These are phyloP conservation scores for Sicyos edulis DNA, from an alignment of 306 rosid genomes.

Conservation along the genomic window DNA sequence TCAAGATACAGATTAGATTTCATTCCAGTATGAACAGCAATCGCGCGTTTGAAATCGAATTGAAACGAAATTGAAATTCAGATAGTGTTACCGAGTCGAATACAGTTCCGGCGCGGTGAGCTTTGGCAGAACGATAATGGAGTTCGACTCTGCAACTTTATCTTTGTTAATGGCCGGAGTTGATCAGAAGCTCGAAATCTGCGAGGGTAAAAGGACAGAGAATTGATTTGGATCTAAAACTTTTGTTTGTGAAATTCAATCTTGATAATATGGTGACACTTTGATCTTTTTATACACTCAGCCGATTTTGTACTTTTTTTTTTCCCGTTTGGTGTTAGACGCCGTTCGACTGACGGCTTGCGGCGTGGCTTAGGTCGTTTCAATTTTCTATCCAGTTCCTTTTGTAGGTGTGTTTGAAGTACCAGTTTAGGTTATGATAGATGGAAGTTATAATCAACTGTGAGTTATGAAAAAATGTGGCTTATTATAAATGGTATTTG, in stretches of 20 bases:
- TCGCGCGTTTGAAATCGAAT: neutral
- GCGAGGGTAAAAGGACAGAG: constrained; percentile 20
- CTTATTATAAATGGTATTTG: too few species aligned
- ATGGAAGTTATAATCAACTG: too few species aligned
- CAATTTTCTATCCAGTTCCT: too few species aligned
- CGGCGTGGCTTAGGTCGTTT: too few species aligned
- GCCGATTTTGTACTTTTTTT: neutral
- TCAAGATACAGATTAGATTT: neutral
- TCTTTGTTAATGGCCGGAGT: neutral
- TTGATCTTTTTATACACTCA: constrained; percentile 17
- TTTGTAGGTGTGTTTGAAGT: too few species aligned
- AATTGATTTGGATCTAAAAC: constrained; percentile 14
- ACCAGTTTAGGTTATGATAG: too few species aligned
- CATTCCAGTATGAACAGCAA: neutral
- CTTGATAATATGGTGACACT: constrained; percentile 20
- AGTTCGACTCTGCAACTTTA: neutral
- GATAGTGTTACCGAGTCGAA: neutral
- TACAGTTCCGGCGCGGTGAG: neutral
- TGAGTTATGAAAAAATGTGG: too few species aligned
- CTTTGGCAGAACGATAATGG: neutral
- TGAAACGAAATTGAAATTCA: neutral
- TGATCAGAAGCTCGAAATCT: neutral
- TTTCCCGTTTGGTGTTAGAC: too few species aligned
- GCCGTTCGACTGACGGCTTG: too few species aligned
- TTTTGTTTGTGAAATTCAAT: constrained; percentile 19